These are phyloP conservation scores for Cryptococcus sp. DNA, from an alignment of 1,284 basidiomycete species.

Conservation along the genomic window DNA sequence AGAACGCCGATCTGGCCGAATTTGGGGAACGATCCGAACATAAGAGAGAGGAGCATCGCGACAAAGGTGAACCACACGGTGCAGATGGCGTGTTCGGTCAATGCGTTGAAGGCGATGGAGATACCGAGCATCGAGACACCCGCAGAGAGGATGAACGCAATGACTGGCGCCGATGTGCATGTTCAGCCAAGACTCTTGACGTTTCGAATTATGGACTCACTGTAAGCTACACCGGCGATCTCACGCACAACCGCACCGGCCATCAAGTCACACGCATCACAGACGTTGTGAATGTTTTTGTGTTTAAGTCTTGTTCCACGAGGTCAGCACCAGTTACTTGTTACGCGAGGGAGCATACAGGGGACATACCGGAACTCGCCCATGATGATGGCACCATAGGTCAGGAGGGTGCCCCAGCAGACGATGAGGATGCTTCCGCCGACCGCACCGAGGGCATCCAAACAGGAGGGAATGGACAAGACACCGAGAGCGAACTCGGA, in stretches of 20 bases:
- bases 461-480: conserved; percentile 15
- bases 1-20: conserved; percentile 30
- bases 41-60: conserved; percentile 22
- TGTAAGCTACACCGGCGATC: conserved; percentile 25
- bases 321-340: no score
- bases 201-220: no score
- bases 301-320: no score
- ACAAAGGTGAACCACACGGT: conserved; percentile 33
- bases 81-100: conserved; percentile 34
- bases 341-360: no score
- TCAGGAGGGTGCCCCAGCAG: conserved; percentile 12
- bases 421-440: conserved; percentile 11
- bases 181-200: no score
- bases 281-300: neutral
- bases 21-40: conserved; percentile 18
- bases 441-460: conserved; percentile 14
- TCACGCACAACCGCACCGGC: conserved; percentile 26
- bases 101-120: conserved; percentile 43
- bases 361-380: no score
- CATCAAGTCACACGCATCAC: conserved; percentile 9
- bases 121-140: conserved; percentile 31
- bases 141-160: conserved; percentile 16
- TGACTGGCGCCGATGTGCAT: neutral
- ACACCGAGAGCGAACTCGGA: conserved; percentile 28
- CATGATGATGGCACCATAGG: neutral